Base-by-base conservation (phyloP, 2,329 filamentous ascomycete genomes). In the Epichloe gansuensis region DNA sequence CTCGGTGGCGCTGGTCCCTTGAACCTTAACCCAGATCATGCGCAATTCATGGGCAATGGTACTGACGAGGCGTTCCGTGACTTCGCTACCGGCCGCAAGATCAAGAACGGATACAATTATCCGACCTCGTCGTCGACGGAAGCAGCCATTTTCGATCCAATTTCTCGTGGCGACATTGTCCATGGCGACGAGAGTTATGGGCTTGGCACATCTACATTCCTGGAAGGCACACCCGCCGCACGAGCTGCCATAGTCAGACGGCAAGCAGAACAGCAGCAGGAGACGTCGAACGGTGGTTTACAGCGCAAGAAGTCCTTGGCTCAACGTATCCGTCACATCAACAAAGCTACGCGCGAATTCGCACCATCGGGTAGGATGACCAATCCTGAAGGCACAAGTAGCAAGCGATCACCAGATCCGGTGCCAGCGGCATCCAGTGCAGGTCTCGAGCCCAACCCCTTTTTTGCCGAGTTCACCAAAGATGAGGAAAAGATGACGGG, bases 231-330 rank as follows among this genome's bases (percentile, higher is more conserved):
- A 1, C 91, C 93, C 13, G 93, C 90, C 31, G 86, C 90, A 31
- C 82, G 82, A 59, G 79, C 82, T 7, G 87, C 85, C 17, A 87
- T 95, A 51, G 80, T 87, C 64, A 82, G 85, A 55, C 81, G 81
- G 48, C 80, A 91, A 61, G 84, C 78, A 35, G 89, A 83, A 60
- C 69, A 87, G 55, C 76, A 74, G 6, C 77, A 76, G 17, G 78
- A 84, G 45, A 76, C 78, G 53, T 64, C 71, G 51, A 68, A 76
- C 23, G 70, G 71, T 6, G 85, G 85, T 5, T 69, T 98, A 42
- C 82, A 85, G 58, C 83, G 93, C 54, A 97, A 96, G 76, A 96
- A 96, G 74, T 96, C 90, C 31, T 75, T 98, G 54, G 93, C 89
- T 3, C 89, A 96, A 65, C 87, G 90, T 52, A 85, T 98, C 65